Base-by-base conservation (phyloP, 2,329 filamentous ascomycete species). In the Diaporthe citri region DNA sequence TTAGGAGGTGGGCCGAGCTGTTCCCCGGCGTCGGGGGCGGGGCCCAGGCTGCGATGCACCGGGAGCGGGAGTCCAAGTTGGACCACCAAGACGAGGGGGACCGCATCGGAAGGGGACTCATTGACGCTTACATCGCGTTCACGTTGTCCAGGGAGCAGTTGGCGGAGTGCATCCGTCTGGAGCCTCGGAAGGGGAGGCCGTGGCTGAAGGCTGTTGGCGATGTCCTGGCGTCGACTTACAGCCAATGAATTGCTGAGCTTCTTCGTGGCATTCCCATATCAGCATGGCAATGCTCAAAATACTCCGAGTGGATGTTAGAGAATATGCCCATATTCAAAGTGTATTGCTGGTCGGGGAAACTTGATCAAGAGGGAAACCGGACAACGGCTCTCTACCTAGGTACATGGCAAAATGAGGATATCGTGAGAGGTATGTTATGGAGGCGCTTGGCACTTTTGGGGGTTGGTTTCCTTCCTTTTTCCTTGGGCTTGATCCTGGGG, bases 41-140 rank as follows among this genome's bases (percentile, higher is more conserved):
- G 4, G 69, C 46, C 4, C 8, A n/a, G n/a, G 41, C 66, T 2
- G 36, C 59, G 22, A 48, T 71, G 4, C 41, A 39, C 2, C 25
- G n/a, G 31, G 75, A 72, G 41, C 36, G 36, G 4, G 10, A 25
- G 22, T 39, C 31, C 15, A 48, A 52, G 7, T 17, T 64, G 10
- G 36, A 15, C 3, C 55, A 31, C 41, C 60, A 13, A 12, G 69
- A 72, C 25, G 22, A 41, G 17, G 20, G 22, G 3, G 75, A 75
- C 22, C 51, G 59, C 9, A 46, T 62, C 4, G 73, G 73, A 31
- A 76, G 64, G 48, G 51, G 51, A 6, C 73, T 76, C 4, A 73
- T 75, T 17, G 75, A 75, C 28, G 70, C 75, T 15, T 52, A 75
- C 22, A 69, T 75, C 41, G 46, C 73, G 28, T 76, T 73, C 39